phyloP scores from a whole-genome alignment of 2,329 filamentous ascomycete species.

The Venturia asperata region DNA sequence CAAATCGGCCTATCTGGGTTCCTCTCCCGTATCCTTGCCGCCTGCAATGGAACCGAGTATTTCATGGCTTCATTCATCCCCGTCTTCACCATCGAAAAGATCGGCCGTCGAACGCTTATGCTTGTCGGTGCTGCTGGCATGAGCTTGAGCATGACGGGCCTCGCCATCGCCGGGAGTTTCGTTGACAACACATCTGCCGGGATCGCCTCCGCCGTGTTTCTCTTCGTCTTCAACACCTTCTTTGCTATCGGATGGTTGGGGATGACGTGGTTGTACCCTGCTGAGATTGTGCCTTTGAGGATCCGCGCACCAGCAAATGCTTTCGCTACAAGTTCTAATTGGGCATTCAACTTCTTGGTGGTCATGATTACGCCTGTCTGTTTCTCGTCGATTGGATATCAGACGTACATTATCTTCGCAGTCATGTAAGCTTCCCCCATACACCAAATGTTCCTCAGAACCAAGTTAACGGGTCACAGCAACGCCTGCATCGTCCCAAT shows the following conservation, averaged over 20 bases:
- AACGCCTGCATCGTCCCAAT: slow-evolving; percentile 19
- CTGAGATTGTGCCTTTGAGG: slow-evolving; percentile 39
- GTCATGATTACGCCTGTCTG: slow-evolving; percentile 37
- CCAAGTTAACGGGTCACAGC: neutral
- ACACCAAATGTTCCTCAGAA: neutral
- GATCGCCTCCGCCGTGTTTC: slow-evolving; percentile 40
- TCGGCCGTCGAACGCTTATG: slow-evolving; percentile 28
- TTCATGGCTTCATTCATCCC: slow-evolving; percentile 34
- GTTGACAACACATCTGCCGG: slow-evolving; percentile 32
- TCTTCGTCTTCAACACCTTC: slow-evolving; percentile 34
- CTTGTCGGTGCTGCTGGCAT: slow-evolving; percentile 29
- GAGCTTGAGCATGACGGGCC: slow-evolving; percentile 40
- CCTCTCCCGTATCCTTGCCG: slow-evolving; percentile 30
- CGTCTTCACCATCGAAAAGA: slow-evolving; percentile 34
- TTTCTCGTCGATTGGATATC: slow-evolving; percentile 30
- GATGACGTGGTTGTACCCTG: slow-evolving; percentile 27
- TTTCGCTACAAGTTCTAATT: slow-evolving; percentile 36
- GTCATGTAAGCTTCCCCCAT: neutral
- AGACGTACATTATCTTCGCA: slow-evolving; percentile 12
- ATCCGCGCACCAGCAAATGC: slow-evolving; percentile 36
- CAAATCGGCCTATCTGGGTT: slow-evolving; percentile 39
- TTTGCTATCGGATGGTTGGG: slow-evolving; percentile 29
- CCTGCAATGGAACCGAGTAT: slow-evolving; percentile 39
- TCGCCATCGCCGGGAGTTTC: slow-evolving; percentile 39
- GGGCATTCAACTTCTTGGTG: slow-evolving; percentile 28